Evolutionary conservation across 768 basidiomycete genomes (phyloP), one percentile per base, ranked within the genome.

Genomic region (Trametes punicea): DNA sequence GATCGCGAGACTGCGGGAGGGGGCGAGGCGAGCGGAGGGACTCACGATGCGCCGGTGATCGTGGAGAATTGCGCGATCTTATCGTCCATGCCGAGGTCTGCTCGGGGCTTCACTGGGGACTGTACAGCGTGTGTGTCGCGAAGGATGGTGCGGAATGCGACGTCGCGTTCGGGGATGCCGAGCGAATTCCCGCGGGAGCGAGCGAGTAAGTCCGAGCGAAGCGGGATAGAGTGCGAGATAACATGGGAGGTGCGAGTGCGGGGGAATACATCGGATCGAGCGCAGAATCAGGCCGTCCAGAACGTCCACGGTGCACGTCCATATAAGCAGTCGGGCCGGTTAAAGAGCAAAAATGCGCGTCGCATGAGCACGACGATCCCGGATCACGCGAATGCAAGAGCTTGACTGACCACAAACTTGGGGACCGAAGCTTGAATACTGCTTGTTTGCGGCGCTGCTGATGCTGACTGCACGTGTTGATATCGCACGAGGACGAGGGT

Each of bases 31-130:
- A 15, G 29, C 2, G 42, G 23, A 26, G 30, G 47, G 27, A 46
- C 87, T 71, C 74, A 88, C 87, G 84, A 78, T 53, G 84, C 76
- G 54, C 85, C 83, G n/a, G 88, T 90, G 25, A 88, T 77, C 18
- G 70, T 67, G 61, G 81, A 81, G 69, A 90, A 88, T 60, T 86
- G 83, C 0, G 72, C 72, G 51, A 83, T 71, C 44, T 73, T 73
- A 49, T 74, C 74, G 57, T 85, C 84, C 59, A 64, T 55, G 45
- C 57, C 58, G 31, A 40, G 55, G 46, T 67, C 63, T 26, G 44
- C 20, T 29, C 58, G 18, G 21, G 59, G 40, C 25, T 51, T 49
- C 16, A 23, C 46, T 26, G 44, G 57, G 21, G 57, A 55, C 46
- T 45, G n/a, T n/a, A n/a, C n/a, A n/a, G n/a, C n/a, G n/a, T n/a